Evolutionary conservation across 192 early-diverging fungal genomes (phyloP).

Genomic region (Backusella psychrophila): DNA sequence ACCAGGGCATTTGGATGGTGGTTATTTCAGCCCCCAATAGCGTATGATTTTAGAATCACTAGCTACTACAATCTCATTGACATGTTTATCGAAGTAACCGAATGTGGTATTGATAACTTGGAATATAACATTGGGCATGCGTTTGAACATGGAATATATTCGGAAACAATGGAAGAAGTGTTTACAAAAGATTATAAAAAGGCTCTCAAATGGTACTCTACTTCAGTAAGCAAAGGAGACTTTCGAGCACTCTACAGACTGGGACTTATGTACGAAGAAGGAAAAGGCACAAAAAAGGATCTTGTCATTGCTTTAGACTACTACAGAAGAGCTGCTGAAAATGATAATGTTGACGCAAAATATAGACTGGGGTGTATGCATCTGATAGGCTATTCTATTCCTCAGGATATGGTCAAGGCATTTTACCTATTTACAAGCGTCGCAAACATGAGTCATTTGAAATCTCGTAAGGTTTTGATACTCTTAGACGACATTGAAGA

Average conservation of each 20-base stretch:
- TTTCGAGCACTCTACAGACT: not conserved
- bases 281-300: not conserved
- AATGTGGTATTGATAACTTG: not conserved
- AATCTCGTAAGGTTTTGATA: too few relatives aligned
- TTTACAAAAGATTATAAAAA: not conserved
- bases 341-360: not conserved
- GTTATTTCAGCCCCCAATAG: too few relatives aligned
- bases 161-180: not conserved
- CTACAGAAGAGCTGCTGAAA: not conserved
- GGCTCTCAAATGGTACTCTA: not conserved
- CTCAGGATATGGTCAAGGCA: not conserved
- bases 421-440: not conserved
- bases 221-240: not conserved
- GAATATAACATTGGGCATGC: not conserved
- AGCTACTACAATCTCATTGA: not conserved
- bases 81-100: not conserved
- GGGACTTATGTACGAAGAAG: not conserved
- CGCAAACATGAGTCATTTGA: too few relatives aligned
- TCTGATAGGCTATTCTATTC: not conserved
- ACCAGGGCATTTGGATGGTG: too few relatives aligned
- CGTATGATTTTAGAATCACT: too few relatives aligned
- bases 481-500: not conserved
- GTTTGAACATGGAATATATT: not conserved
- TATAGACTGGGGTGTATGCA: not conserved
- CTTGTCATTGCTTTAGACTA: not conserved